Evolutionary conservation across 148 eudicot genomes (phyloP), one percentile per base, ranked within the genome.

Genomic region (Rhododendron molle): DNA sequence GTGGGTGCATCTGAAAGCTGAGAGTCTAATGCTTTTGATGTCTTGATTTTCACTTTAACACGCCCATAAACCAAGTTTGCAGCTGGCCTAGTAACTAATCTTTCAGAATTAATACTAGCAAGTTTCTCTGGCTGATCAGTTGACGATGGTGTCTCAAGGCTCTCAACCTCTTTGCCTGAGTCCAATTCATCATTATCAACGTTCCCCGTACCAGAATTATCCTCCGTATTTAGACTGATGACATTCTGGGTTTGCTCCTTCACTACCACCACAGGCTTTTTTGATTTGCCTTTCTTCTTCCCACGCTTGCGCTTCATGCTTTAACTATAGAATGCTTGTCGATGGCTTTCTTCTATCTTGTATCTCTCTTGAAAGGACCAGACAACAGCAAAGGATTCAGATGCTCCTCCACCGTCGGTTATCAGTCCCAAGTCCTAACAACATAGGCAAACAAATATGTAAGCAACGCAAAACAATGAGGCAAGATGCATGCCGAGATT

Each of bases 271-370:
- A 86, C 52, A 54, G 77, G 87, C 88, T 90, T 95, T 87, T 95
- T 92, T 65, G 85, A 58, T 81, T 93, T 94, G 54, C 94, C 92
- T 91, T 95, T 95, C 90, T 91, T 96, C 80, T 88, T 90, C 67
- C 95, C 95, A 83, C 94, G 98, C 77, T 89, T 94, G 88, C 98
- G 95, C 90, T 97, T 97, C 99, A 97, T 97, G 65, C 52, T 79
- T 67, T 38, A 12, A 77, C 44, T 36, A 43, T 21, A 32, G 13
- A 76, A 78, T 74, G 76, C 32, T 44, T 83, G 20, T 21, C 1
- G 16, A 74, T 21, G 23, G 34, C 85, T 49, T 83, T 69, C 80
- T 32, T 86, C 81, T 26, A 23, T 32, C 77, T 47, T 32, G 11
- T 52, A 78, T 52, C 67, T 74, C 44, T 65, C 56, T 30, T 43